Percentiles rank a stretch among this genome's conserved stretches.
Conservation (phyloP, 306 rosid genomes). For the Erythrophleum fordii region DNA sequence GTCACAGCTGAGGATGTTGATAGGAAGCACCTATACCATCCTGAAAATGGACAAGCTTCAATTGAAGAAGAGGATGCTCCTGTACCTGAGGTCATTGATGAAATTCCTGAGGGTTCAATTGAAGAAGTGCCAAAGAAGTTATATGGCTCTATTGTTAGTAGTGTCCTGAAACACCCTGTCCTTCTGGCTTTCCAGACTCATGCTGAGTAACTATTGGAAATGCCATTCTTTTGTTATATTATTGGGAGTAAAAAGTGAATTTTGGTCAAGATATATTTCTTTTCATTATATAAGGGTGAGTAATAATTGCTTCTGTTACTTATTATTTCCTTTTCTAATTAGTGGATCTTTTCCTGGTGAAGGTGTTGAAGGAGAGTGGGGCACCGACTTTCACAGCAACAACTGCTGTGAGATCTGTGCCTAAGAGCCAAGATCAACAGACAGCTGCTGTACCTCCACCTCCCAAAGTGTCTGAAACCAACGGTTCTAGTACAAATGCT, state of each 20-base stretch:
- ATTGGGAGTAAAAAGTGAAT: neutral
- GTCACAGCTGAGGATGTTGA: slow-evolving; percentile 43
- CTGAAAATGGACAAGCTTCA: slow-evolving; percentile 49
- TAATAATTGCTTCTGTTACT: neutral
- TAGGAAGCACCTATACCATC: slow-evolving; percentile 47
- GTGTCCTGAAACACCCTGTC: slow-evolving; percentile 11
- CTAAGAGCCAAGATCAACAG: slow-evolving; percentile 55
- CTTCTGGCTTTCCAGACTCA: slow-evolving; percentile 1
- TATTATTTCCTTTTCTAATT: neutral
- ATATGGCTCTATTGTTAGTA: slow-evolving; percentile 79
- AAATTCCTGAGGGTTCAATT: slow-evolving; percentile 54
- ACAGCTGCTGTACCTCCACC: slow-evolving; percentile 48
- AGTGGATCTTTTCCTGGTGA: too few relatives aligned
- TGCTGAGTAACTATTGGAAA: slow-evolving; percentile 8
- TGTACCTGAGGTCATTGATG: slow-evolving; percentile 59
- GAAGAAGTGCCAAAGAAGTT: slow-evolving; percentile 73
- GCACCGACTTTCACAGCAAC: slow-evolving; percentile 40
- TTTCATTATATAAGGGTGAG: neutral
- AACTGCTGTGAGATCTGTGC: slow-evolving; percentile 44
- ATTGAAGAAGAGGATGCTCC: slow-evolving; percentile 57
- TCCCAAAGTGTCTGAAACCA: slow-evolving; percentile 41
- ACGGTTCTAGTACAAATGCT: slow-evolving; percentile 35
- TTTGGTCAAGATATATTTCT: neutral
- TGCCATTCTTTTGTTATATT: neutral
- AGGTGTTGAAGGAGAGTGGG: slow-evolving; percentile 59